Evolutionary conservation across 2,329 filamentous ascomycete genomes (phyloP), one percentile per base, ranked within the genome.

Genomic region (Phialophora verrucosa): DNA sequence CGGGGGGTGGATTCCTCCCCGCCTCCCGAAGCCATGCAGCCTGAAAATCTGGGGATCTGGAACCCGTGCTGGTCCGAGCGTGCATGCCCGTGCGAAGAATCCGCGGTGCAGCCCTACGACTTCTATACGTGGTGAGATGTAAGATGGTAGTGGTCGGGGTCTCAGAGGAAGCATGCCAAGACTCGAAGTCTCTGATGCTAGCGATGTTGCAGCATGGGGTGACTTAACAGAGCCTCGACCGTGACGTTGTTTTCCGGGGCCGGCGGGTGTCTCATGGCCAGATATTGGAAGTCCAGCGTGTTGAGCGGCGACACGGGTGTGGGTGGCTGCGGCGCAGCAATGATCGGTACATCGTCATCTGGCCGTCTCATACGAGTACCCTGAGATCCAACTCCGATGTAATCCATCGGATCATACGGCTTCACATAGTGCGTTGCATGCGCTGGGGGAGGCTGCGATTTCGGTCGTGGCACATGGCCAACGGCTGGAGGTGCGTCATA

Each of bases 231-330:
- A 47, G 44, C 29, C 12, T 67, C 65, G 29, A 67, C 32, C 12
- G 65, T 67, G 29, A 64, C 42, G 35, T 54, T 58, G 31, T 51
- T 27, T 3, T 44, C 51, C n/a, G 59, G 10, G 32, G 59, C 35
- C 1, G 59, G 59, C 12, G 11, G 51, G 8, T 20, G 38, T 49
- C 53, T 64, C 38, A 64, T 50, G 12, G 59, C 64, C 44, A 69
- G 54, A 55, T 66, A 69, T 23, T 69, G 59, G 5, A 50, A 32
- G 38, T 69, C 64, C 38, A 69, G 29, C 25, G 49, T 50, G 38
- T 66, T 69, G 7, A 69, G 44, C 7, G 67, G 63, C 17, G 67
- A 69, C 11, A 69, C 60, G 8, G 67, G 67, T 4, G 67, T 69
- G 17, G 67, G 67, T 27, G 64, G 56, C 32, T 61, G 20, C 6